A percentile compares a stretch with the other conserved stretches of the same genome.
Conservation (phyloP, 106 monocot species). For the Phalaenopsis equestris region DNA sequence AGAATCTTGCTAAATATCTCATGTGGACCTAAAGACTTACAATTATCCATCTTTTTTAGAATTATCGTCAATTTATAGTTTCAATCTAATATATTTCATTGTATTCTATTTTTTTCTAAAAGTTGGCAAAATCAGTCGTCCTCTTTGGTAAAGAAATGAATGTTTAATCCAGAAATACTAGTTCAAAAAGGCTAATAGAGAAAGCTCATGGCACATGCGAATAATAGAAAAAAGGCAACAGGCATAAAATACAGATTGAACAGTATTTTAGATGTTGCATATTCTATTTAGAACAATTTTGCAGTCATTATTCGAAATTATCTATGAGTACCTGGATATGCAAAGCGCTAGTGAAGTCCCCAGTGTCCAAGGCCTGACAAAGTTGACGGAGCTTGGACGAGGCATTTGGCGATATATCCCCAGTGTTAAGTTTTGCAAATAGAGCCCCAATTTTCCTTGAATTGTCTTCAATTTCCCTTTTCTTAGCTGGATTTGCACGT, state of each 20-base stretch:
- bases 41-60: no score
- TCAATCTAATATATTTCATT: no score
- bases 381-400: conserved; percentile 79
- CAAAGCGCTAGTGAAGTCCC: conserved; percentile 68
- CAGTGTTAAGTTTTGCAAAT: conserved; percentile 72
- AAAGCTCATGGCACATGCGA: no score
- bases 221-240: no score
- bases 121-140: no score
- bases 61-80: no score
- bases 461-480: conserved; percentile 91
- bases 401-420: conserved; percentile 87
- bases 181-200: no score
- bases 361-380: conserved; percentile 62
- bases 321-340: conserved; percentile 65
- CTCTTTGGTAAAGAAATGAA: no score
- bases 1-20: no score
- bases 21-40: no score
- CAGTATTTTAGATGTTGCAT: neutral
- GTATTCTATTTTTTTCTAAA: no score
- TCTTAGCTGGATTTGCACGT: conserved; percentile 68
- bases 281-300: neutral
- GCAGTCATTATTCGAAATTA: neutral
- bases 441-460: conserved; percentile 85
- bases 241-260: neutral
- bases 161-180: no score